These are phyloP conservation scores for Colletotrichum scovillei DNA, from an alignment of 2,329 filamentous ascomycete species.

Conservation along the genomic window DNA sequence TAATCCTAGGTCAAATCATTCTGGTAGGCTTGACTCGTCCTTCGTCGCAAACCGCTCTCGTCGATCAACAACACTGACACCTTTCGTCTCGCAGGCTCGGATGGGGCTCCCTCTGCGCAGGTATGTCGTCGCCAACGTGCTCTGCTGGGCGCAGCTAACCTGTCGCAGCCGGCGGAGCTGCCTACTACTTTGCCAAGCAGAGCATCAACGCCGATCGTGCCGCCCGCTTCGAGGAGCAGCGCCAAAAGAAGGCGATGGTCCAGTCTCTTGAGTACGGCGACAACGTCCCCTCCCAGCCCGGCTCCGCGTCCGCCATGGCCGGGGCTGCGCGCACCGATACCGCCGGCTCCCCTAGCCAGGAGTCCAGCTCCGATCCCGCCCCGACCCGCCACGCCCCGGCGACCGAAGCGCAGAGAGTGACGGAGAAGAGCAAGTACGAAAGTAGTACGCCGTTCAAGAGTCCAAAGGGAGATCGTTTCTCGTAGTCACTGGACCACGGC, in stretches of 20 bases:
- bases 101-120: constrained; percentile 89
- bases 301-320: constrained; percentile 50
- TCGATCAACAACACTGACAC: constrained; percentile 29
- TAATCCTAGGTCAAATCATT: constrained; percentile 69
- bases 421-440: constrained; percentile 93
- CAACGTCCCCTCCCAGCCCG: constrained; percentile 48
- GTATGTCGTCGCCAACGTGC: constrained; percentile 57
- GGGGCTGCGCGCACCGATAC: constrained; percentile 69
- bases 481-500: constrained; percentile 48
- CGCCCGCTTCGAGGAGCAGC: constrained; percentile 74
- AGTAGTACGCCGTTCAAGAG: constrained; percentile 79
- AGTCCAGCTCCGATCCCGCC: constrained; percentile 83
- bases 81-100: constrained; percentile 73
- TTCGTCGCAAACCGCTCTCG: constrained; percentile 1
- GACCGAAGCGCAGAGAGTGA: constrained; percentile 72
- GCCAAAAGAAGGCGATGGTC: constrained; percentile 70
- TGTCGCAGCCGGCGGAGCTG: constrained; percentile 80
- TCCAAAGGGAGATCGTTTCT: constrained; percentile 88
- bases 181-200: constrained; percentile 96
- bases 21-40: constrained; percentile 60
- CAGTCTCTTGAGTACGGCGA: constrained; percentile 64
- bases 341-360: constrained; percentile 73
- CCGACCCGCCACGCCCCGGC: constrained; percentile 84
- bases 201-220: constrained; percentile 92
- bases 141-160: background rate